phyloP scores from a whole-genome alignment of 2,329 filamentous ascomycete species.

The Epichloe brachyelytri region DNA sequence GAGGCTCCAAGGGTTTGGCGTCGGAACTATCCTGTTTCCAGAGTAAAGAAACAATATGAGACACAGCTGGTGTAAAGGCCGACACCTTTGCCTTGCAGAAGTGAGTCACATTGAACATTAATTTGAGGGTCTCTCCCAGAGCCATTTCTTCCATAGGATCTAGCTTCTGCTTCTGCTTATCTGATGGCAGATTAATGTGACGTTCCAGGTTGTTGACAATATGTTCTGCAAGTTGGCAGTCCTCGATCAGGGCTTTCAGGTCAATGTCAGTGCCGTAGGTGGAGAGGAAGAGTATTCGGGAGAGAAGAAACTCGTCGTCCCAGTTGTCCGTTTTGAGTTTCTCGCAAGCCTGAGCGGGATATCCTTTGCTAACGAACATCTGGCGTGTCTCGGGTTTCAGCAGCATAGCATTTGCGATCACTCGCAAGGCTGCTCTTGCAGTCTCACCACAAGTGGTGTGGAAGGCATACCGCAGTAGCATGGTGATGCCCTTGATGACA shows the following conservation, averaged over 20 bases:
- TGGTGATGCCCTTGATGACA: slow-evolving; percentile 54
- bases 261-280: slow-evolving; percentile 36
- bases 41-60: slow-evolving; percentile 59
- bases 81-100: slow-evolving; percentile 49
- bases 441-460: slow-evolving; percentile 48
- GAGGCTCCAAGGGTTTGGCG: slow-evolving; percentile 56
- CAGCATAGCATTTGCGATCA: slow-evolving; percentile 65
- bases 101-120: slow-evolving; percentile 80
- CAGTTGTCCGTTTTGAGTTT: slow-evolving; percentile 58
- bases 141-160: slow-evolving; percentile 66
- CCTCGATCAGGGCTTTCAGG: slow-evolving; percentile 34
- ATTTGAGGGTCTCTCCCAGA: slow-evolving; percentile 69
- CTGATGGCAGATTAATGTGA: slow-evolving; percentile 41
- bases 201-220: slow-evolving; percentile 57
- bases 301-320: slow-evolving; percentile 74
- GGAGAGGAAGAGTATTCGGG: slow-evolving; percentile 31
- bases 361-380: slow-evolving; percentile 30
- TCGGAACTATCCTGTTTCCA: slow-evolving; percentile 43
- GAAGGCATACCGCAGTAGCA: slow-evolving; percentile 61
- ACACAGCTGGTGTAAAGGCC: slow-evolving; percentile 54
- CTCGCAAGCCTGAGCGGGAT: slow-evolving; percentile 50
- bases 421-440: slow-evolving; percentile 65
- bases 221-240: slow-evolving; percentile 33
- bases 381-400: slow-evolving; percentile 34
- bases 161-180: slow-evolving; percentile 18